These are phyloP conservation scores for Earliella scabrosa DNA, from an alignment of 1,284 basidiomycete species.

Conservation along the genomic window DNA sequence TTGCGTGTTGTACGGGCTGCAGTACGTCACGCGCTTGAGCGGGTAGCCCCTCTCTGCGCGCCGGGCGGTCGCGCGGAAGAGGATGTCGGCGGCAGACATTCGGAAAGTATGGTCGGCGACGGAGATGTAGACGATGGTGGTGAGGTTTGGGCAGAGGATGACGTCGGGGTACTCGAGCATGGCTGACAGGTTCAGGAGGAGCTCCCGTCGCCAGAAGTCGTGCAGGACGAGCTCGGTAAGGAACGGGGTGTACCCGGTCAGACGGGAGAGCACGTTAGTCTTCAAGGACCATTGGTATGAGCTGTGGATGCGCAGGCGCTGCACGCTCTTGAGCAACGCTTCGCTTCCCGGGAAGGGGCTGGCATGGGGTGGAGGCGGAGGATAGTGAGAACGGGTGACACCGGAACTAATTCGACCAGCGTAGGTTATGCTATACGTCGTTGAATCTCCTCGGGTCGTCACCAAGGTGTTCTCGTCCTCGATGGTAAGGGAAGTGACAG, in stretches of 20 bases:
- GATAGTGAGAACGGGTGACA: too few species aligned
- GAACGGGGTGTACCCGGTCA: neutral
- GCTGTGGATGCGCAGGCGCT: neutral
- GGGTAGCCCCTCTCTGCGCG: neutral
- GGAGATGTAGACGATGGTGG: neutral
- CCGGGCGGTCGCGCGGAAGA: neutral
- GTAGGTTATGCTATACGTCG: too few species aligned
- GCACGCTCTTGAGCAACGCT: too few species aligned
- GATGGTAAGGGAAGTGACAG: neutral
- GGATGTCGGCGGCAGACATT: neutral
- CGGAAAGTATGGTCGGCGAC: neutral
- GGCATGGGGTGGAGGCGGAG: too few species aligned
- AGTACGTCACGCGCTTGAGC: neutral
- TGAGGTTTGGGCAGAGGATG: neutral
- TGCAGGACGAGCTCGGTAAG: constrained; percentile 3
- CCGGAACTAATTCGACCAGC: too few species aligned
- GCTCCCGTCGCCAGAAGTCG: constrained; percentile 1
- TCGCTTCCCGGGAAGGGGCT: too few species aligned
- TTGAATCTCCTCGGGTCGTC: neutral
- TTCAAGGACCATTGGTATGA: neutral
- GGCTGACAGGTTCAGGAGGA: neutral
- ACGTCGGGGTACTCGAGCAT: neutral
- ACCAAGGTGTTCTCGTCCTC: neutral
- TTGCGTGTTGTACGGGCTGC: neutral
- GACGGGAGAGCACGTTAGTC: neutral